A percentile compares a stretch with the other conserved stretches of the same genome.
Evolutionary conservation across 2,329 filamentous ascomycete genomes (phyloP).

Genomic region (Cordyceps fumosorosea): DNA sequence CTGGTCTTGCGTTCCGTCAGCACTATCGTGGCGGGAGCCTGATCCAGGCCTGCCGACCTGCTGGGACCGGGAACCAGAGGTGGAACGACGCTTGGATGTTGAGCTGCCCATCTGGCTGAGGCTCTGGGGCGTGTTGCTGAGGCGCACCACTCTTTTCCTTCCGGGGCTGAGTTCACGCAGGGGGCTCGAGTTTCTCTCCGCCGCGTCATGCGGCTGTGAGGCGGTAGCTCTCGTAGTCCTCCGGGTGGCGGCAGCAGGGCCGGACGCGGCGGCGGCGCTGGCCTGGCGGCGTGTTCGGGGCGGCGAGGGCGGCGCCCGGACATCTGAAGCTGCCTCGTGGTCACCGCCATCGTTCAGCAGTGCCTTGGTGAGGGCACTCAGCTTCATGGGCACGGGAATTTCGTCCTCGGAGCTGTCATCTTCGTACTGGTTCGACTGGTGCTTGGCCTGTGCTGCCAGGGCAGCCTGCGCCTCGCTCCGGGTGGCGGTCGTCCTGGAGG

Average conservation of each 20-base stretch:
- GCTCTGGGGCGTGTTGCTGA: conserved; percentile 45
- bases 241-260: conserved; percentile 36
- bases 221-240: conserved; percentile 43
- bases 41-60: conserved; percentile 22
- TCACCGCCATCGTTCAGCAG: conserved; percentile 61
- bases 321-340: conserved; percentile 36
- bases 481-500: conserved; percentile 38
- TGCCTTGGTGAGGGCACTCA: conserved; percentile 87
- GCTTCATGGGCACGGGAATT: conserved; percentile 83
- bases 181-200: conserved; percentile 35
- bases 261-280: conserved; percentile 38
- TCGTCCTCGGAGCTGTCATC: conserved; percentile 94
- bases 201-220: conserved; percentile 33
- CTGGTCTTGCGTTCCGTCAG: conserved; percentile 36
- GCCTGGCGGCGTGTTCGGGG: conserved; percentile 42
- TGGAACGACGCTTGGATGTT: conserved; percentile 44
- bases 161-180: conserved; percentile 46
- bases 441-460: conserved; percentile 21
- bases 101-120: conserved; percentile 32
- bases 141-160: conserved; percentile 50
- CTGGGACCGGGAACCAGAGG: conserved; percentile 15
- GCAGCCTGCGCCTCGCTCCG: conserved; percentile 40
- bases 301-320: conserved; percentile 35
- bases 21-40: conserved; percentile 33
- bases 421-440: conserved; percentile 36